Conservation (phyloP, 345 rosid genomes). For the Eucalyptus erythrocorys region DNA sequence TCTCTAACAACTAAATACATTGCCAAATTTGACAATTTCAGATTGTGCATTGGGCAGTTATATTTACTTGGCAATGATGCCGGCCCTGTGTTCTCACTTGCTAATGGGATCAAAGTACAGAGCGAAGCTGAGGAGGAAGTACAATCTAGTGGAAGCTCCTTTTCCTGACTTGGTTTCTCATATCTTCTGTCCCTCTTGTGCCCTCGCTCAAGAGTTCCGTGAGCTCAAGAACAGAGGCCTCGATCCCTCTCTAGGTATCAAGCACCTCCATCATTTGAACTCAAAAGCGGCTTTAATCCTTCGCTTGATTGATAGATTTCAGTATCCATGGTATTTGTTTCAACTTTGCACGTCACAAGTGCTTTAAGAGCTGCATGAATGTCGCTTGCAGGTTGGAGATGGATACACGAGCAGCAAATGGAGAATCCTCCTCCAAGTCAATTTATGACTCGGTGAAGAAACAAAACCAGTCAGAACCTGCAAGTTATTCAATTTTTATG, state of each 20-base stretch:
- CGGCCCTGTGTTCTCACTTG: conserved; percentile 32
- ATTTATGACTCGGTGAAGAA: conserved; percentile 14
- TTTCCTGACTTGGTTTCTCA: conserved; percentile 21
- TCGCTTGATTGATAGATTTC: background rate
- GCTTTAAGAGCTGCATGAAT: background rate
- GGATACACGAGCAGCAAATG: conserved; percentile 20
- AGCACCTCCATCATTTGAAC: background rate
- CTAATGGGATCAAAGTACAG: conserved; percentile 39
- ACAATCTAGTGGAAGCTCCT: conserved; percentile 33
- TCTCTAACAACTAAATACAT: background rate
- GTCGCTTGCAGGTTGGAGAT: conserved; percentile 22
- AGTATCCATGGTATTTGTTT: background rate
- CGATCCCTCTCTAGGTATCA: conserved; percentile 36
- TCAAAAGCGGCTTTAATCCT: background rate
- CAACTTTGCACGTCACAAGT: background rate
- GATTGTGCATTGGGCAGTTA: conserved; percentile 20
- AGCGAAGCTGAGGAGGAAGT: conserved; percentile 28
- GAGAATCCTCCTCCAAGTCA: conserved; percentile 19
- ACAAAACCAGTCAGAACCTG: background rate
- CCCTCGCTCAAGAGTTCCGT: conserved; percentile 38
- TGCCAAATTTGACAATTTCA: background rate
- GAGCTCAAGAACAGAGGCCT: conserved; percentile 28
- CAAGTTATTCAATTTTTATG: background rate
- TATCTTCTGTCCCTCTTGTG: conserved; percentile 20
- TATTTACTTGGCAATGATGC: conserved; percentile 28